Percentiles rank a stretch among this genome's conserved stretches.
phyloP scores from a whole-genome alignment of 139 green algal species.

The Tetradesmus lagerheimii region DNA sequence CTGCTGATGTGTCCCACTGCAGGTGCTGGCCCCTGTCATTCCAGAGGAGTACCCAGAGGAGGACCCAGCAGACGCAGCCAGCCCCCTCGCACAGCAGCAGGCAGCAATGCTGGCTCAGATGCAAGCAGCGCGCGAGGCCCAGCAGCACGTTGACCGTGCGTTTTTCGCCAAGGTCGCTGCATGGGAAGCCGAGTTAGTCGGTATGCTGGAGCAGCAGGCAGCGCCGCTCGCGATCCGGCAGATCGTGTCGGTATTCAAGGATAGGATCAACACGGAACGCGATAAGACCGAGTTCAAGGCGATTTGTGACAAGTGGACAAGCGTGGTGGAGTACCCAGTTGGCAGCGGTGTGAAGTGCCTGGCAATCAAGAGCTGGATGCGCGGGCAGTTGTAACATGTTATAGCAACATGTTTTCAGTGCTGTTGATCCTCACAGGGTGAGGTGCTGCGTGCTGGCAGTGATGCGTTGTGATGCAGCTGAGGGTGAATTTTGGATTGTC shows the following conservation, averaged over 20 bases:
- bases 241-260: constrained; percentile 46
- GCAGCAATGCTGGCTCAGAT: not conserved
- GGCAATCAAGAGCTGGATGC: constrained; percentile 49
- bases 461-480: not conserved
- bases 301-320: constrained; percentile 48
- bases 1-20: not conserved
- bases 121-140: not conserved
- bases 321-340: constrained; percentile 40
- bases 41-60: constrained; percentile 31
- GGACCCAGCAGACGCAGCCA: constrained; percentile 12
- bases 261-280: constrained; percentile 46
- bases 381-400: not conserved
- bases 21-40: constrained; percentile 40
- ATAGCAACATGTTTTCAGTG: not conserved
- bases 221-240: constrained; percentile 31
- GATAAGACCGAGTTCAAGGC: constrained; percentile 42
- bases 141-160: constrained; percentile 29
- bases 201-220: constrained; percentile 43
- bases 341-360: constrained; percentile 39
- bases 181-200: constrained; percentile 45
- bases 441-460: not conserved
- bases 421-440: not conserved
- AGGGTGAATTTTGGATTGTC: not conserved
- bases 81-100: constrained; percentile 8
- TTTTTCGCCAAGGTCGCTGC: constrained; percentile 40